Evolutionary conservation across 1,284 basidiomycete species (phyloP).

Genomic region (Ganoderma boninense): DNA sequence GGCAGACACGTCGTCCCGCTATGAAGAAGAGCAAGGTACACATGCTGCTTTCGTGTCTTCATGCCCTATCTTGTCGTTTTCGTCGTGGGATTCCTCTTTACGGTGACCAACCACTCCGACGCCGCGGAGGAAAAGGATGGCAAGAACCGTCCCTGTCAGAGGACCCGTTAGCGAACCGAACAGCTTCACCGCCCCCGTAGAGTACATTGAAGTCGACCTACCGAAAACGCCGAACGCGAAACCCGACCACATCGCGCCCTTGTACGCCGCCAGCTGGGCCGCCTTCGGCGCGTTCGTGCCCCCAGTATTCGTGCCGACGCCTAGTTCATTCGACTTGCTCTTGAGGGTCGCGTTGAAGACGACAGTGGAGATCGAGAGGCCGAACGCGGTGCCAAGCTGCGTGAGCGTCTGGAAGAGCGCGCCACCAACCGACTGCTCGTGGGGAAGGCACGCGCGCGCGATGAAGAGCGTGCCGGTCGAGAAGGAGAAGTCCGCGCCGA

Average conservation of each 20-base stretch:
- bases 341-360: slow-evolving; percentile 65
- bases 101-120: slow-evolving; percentile 66
- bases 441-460: slow-evolving; percentile 69
- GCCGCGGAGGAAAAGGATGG: slow-evolving; percentile 59
- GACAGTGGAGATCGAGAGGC: slow-evolving; percentile 79
- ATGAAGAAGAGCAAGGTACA: neutral
- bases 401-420: slow-evolving; percentile 82
- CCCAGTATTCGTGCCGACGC: slow-evolving; percentile 40
- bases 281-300: slow-evolving; percentile 7
- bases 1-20: neutral
- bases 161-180: slow-evolving; percentile 10
- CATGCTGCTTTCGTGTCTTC: neutral
- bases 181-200: neutral
- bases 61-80: neutral
- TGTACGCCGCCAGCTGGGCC: slow-evolving; percentile 61
- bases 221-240: slow-evolving; percentile 69
- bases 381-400: slow-evolving; percentile 80
- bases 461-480: slow-evolving; percentile 80
- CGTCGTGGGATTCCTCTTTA: neutral
- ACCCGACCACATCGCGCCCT: slow-evolving; percentile 69
- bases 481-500: slow-evolving; percentile 85
- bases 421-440: slow-evolving; percentile 84
- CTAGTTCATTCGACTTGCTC: slow-evolving; percentile 42
- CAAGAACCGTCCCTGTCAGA: slow-evolving; percentile 57
- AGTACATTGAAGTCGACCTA: slow-evolving; percentile 34